Evolutionary conservation across 805 yeast species (phyloP), one percentile per base, ranked within the genome.

Genomic region (Dipodascus geniculatus): DNA sequence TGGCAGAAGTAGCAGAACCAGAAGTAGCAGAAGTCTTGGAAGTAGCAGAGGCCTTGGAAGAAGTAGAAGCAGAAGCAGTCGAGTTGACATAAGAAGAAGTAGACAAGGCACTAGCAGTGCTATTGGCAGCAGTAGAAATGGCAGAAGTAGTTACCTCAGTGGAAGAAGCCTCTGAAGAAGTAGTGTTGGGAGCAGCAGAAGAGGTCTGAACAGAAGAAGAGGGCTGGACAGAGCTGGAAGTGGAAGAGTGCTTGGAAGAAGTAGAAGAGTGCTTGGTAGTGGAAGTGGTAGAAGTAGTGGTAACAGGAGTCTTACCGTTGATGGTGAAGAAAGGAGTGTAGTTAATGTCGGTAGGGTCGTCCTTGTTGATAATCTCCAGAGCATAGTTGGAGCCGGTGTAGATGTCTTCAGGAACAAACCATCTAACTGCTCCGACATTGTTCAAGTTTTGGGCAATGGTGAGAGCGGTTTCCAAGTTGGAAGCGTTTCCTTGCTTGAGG

Each of bases 381-480:
- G 69, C 66, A 61, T 70, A 70, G 53, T 61, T 53, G 49, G 49
- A 35, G 42, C 71, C 73, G 38, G 64, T 53, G 48, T 55, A 23
- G 31, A 69, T 35, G 42, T 58, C 53, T 51, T 53, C 49, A 48
- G 73, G 74, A 42, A 70, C 63, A 33, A 57, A 56, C 74, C 74
- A 70, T 50, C 61, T 57, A 51, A 66, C 70, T 48, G 65, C 62
- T 54, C 73, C 74, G 51, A 63, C 63, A 67, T 70, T 70, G 51
- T 63, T 55, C 51, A 68, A 54, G 52, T 59, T 52, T 55, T 61
- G 52, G 53, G 67, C 66, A 58, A 70, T 67, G 54, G 69, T 64
- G 54, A 68, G 56, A 17, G 66, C 70, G 19, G 65, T 57, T 31
- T 55, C 49, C 54, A 70, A 61, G 59, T 68, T 56, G 57, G 54